Conservation (phyloP, 1,284 basidiomycete species). For the Irpex lacteus region DNA sequence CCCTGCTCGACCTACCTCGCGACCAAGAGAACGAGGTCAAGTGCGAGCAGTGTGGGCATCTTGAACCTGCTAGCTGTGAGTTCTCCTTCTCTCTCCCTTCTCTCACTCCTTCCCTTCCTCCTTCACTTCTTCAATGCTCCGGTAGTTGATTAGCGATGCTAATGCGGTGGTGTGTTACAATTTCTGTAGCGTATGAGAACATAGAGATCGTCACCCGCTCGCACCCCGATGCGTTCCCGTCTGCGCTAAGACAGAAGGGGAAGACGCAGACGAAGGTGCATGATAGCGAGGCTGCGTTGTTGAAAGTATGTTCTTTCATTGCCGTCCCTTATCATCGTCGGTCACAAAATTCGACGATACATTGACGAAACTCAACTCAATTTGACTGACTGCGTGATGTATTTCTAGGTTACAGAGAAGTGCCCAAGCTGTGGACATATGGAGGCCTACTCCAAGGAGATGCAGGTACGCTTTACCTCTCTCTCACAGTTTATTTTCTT, state of each 20-base stretch:
- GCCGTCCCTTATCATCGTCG: too few species aligned
- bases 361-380: too few species aligned
- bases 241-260: slow-evolving; percentile 81
- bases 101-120: not conserved
- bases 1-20: slow-evolving; percentile 80
- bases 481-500: not conserved
- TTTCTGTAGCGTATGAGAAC: slow-evolving; percentile 88
- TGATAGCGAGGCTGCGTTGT: slow-evolving; percentile 71
- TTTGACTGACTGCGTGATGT: not conserved
- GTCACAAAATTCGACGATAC: too few species aligned
- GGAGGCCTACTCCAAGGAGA: slow-evolving; percentile 76
- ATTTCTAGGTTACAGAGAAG: slow-evolving; percentile 79
- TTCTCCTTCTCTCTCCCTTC: slow-evolving; percentile 16
- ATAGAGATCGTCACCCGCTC: slow-evolving; percentile 89
- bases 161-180: not conserved
- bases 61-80: slow-evolving; percentile 86
- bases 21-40: slow-evolving; percentile 76
- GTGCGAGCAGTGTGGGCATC: slow-evolving; percentile 87
- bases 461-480: slow-evolving; percentile 51
- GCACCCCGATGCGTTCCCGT: slow-evolving; percentile 93
- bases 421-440: slow-evolving; percentile 89
- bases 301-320: slow-evolving; percentile 66
- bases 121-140: too few species aligned
- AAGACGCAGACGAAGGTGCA: slow-evolving; percentile 88
- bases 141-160: too few species aligned